Conservation (phyloP, 2,329 filamentous ascomycete species). For the Colletotrichum musicola region DNA sequence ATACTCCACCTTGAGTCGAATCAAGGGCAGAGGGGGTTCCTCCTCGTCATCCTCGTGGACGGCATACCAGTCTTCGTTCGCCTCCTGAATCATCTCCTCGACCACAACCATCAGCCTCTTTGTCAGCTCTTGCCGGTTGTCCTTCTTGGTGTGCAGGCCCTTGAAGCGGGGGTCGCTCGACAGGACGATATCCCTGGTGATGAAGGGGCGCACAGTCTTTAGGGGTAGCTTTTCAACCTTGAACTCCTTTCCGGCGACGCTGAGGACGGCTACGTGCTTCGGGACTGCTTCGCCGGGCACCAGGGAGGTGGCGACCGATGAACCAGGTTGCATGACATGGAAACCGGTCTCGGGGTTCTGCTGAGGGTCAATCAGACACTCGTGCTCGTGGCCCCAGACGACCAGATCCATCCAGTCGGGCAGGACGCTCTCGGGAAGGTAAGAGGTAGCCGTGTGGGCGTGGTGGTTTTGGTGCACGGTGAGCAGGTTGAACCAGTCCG, state of each 20-base stretch:
- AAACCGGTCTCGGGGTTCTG: conserved; percentile 91
- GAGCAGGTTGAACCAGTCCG: conserved; percentile 96
- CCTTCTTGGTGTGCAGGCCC: conserved; percentile 81
- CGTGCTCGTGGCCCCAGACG: conserved; percentile 97
- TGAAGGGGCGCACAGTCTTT: conserved; percentile 90
- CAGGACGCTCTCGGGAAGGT: conserved; percentile 92
- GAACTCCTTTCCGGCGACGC: conserved; percentile 85
- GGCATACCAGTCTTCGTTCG: conserved; percentile 82
- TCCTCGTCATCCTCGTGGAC: conserved; percentile 76
- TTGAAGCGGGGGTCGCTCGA: conserved; percentile 82
- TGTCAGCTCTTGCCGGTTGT: conserved; percentile 86
- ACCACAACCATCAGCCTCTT: conserved; percentile 81
- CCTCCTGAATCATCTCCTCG: conserved; percentile 88
- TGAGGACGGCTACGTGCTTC: conserved; percentile 91
- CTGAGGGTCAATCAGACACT: conserved; percentile 88
- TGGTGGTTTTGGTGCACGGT: conserved; percentile 97
- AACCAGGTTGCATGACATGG: conserved; percentile 96
- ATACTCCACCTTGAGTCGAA: conserved; percentile 92
- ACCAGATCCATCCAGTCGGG: conserved; percentile 93
- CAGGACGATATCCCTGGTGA: conserved; percentile 85
- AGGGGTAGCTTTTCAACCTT: conserved; percentile 83
- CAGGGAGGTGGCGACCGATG: conserved; percentile 93
- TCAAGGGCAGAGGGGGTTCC: conserved; percentile 80
- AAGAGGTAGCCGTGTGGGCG: conserved; percentile 91
- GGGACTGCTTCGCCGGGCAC: conserved; percentile 89